Percentiles rank a stretch among this genome's conserved stretches.
phyloP scores from a whole-genome alignment of 805 yeast genomes.

The Sugiyamaella chiloensis region DNA sequence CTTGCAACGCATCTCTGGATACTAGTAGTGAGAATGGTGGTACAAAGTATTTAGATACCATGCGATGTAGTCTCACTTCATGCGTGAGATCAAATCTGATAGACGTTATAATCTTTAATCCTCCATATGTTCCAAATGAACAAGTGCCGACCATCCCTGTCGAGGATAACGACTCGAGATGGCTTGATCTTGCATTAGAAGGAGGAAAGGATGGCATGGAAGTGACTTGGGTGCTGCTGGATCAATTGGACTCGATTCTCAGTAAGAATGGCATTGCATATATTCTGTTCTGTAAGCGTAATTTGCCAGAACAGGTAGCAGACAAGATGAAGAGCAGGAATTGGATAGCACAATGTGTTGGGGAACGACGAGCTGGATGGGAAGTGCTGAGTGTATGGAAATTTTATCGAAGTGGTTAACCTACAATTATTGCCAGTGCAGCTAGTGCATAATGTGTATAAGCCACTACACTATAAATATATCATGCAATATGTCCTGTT shows the following conservation, averaged over 20 bases:
- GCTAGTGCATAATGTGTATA: background rate
- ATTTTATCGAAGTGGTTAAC: conserved; percentile 38
- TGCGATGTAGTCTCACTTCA: conserved; percentile 58
- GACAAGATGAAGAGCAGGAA: conserved; percentile 42
- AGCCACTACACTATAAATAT: conserved; percentile 32
- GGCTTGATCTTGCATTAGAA: conserved; percentile 86
- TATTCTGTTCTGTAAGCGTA: conserved; percentile 87
- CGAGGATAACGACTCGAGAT: conserved; percentile 48
- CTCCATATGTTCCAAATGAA: conserved; percentile 95
- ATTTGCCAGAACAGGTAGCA: conserved; percentile 66
- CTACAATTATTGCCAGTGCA: conserved; percentile 8
- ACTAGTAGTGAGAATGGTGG: conserved; percentile 40
- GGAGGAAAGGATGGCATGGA: conserved; percentile 94
- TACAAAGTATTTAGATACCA: conserved; percentile 38
- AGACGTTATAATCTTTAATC: conserved; percentile 83
- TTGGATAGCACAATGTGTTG: conserved; percentile 56
- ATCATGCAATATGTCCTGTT: conserved; percentile 58
- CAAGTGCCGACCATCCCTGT: conserved; percentile 58
- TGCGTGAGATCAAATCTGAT: conserved; percentile 46
- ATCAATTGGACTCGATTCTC: conserved; percentile 51
- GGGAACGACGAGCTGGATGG: conserved; percentile 89
- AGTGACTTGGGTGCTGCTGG: conserved; percentile 65
- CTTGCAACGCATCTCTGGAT: conserved; percentile 51
- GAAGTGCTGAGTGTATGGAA: conserved; percentile 78
- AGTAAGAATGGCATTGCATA: conserved; percentile 70